phyloP scores from a whole-genome alignment of 1,139 yeast genomes.

The Zhuliangozyma parablackwelliae region DNA sequence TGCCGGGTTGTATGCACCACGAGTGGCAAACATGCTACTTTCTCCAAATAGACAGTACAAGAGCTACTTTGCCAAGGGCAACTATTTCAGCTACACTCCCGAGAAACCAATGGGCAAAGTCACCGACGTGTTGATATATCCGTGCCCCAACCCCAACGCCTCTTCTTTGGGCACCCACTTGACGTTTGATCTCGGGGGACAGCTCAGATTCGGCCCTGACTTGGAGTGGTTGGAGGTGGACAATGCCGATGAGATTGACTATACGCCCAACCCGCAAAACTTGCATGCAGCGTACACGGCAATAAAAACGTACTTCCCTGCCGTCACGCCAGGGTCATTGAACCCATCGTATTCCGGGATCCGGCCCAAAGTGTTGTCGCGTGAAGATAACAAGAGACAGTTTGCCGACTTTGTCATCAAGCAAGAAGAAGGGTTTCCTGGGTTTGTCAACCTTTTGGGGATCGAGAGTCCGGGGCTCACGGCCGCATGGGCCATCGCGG shows the following conservation, averaged over 20 bases:
- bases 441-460: constrained; percentile 75
- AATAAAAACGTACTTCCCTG: constrained; percentile 61
- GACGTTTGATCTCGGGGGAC: constrained; percentile 79
- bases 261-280: constrained; percentile 44
- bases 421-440: constrained; percentile 62
- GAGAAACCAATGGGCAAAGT: constrained; percentile 32
- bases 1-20: constrained; percentile 75
- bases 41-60: constrained; percentile 58
- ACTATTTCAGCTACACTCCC: constrained; percentile 53
- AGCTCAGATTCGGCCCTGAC: constrained; percentile 83
- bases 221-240: constrained; percentile 65
- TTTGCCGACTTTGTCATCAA: constrained; percentile 74
- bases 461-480: constrained; percentile 92
- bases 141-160: constrained; percentile 70
- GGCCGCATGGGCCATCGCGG: constrained; percentile 75
- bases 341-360: constrained; percentile 76
- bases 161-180: constrained; percentile 84
- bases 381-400: constrained; percentile 28
- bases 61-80: constrained; percentile 78
- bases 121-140: constrained; percentile 56
- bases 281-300: constrained; percentile 54
- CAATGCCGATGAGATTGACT: constrained; percentile 38
- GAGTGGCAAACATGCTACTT: constrained; percentile 60
- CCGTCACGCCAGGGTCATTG: constrained; percentile 45
- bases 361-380: constrained; percentile 65